A percentile compares a stretch with the other conserved stretches of the same genome.
Conservation (phyloP, 176 grass and related monocot genomes). For the Zoysia japonica region DNA sequence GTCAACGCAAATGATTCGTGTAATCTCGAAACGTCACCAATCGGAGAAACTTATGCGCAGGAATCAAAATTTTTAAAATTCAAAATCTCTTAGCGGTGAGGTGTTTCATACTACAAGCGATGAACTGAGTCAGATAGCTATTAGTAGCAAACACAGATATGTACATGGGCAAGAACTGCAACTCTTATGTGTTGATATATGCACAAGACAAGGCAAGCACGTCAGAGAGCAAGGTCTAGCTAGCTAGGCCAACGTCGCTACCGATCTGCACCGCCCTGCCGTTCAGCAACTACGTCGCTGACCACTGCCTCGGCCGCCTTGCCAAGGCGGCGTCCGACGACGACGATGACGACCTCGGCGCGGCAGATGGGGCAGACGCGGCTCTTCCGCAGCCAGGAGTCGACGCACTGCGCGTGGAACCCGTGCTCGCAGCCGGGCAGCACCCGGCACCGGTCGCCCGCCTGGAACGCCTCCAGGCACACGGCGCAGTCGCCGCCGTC, state of each 20-base stretch:
- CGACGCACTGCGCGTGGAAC: conserved; percentile 69
- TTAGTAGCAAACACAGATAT: too few relatives aligned
- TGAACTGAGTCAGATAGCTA: too few relatives aligned
- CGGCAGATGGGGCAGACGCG: conserved; percentile 65
- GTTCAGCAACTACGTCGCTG: background rate
- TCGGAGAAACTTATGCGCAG: too few relatives aligned
- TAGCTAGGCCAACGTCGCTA: background rate
- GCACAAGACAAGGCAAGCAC: too few relatives aligned
- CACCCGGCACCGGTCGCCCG: conserved; percentile 50
- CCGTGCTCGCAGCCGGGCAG: conserved; percentile 58
- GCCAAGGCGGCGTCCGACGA: background rate
- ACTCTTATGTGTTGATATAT: too few relatives aligned
- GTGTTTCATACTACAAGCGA: too few relatives aligned
- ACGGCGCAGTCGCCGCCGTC: conserved; percentile 50
- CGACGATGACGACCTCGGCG: conserved; percentile 20
- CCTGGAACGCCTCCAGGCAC: conserved; percentile 60
- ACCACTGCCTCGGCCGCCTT: background rate
- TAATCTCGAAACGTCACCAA: too few relatives aligned
- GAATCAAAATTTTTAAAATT: too few relatives aligned
- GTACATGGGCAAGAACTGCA: too few relatives aligned
- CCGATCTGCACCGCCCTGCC: background rate
- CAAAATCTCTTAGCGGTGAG: too few relatives aligned
- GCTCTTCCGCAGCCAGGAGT: conserved; percentile 59
- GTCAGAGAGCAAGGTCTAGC: background rate
- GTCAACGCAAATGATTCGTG: too few relatives aligned